These are phyloP conservation scores for Penicillium sp. DNA, from an alignment of 2,329 filamentous ascomycete genomes.

Conservation along the genomic window DNA sequence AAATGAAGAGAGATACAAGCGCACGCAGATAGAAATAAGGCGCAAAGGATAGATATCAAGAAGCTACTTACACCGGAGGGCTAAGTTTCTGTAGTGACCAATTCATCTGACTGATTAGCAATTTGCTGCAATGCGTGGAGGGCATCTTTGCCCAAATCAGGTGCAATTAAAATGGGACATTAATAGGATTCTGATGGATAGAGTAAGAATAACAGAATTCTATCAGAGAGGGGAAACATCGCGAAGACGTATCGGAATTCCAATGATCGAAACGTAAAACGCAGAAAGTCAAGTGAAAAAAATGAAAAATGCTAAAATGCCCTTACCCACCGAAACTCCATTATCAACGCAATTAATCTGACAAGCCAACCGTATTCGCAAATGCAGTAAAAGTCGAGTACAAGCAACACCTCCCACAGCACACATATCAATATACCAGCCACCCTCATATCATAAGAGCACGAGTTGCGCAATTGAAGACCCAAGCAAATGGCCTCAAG, in stretches of 20 bases:
- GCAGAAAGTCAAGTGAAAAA: background rate
- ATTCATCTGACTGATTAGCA: background rate
- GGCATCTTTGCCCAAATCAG: background rate
- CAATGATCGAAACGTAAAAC: background rate
- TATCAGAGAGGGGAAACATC: background rate
- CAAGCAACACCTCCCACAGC: background rate
- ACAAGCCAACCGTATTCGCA: background rate
- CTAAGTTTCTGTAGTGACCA: background rate
- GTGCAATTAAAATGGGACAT: background rate
- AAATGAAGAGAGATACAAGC: too few species aligned
- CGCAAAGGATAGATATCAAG: too few species aligned
- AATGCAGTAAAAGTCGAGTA: too few species aligned
- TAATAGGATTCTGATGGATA: background rate
- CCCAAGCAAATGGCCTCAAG: constrained; percentile 39
- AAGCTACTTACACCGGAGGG: too few species aligned
- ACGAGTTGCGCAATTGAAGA: constrained; percentile 34
- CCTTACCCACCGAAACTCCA: background rate
- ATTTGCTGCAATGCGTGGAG: background rate
- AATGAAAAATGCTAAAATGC: background rate
- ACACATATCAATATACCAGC: background rate
- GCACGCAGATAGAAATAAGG: too few species aligned
- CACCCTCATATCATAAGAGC: constrained; percentile 32
- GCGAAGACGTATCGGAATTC: background rate
- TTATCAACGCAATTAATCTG: background rate
- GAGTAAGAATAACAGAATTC: background rate